Evolutionary conservation across 352 stramenopile species (phyloP).

Genomic region (Phytophthora lateralis): DNA sequence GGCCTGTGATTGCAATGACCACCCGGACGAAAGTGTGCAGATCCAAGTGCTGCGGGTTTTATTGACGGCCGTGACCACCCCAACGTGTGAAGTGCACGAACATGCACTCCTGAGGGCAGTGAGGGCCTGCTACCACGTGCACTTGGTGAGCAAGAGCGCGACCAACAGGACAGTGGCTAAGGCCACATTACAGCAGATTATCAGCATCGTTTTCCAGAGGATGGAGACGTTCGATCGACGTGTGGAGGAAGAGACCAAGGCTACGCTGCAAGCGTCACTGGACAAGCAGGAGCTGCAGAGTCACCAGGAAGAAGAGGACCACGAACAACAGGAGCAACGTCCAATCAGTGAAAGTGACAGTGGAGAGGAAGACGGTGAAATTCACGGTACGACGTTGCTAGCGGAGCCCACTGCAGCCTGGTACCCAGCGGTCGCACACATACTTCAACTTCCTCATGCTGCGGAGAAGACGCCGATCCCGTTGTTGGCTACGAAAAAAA

Average conservation of each 20-base stretch:
- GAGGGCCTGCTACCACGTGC: slow-evolving; percentile 96
- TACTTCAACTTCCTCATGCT: slow-evolving; percentile 33
- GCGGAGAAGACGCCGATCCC: slow-evolving; percentile 1
- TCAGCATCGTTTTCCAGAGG: slow-evolving; percentile 95
- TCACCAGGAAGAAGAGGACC: slow-evolving; percentile 19
- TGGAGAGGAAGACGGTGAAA: slow-evolving; percentile 19
- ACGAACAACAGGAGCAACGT: slow-evolving; percentile 1
- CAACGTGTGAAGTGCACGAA: slow-evolving; percentile 91
- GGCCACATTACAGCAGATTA: slow-evolving; percentile 97
- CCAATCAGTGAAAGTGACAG: slow-evolving; percentile 26
- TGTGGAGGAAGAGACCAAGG: slow-evolving; percentile 72
- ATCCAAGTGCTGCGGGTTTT: slow-evolving; percentile 94
- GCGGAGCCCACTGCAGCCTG: slow-evolving; percentile 26
- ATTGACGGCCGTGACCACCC: slow-evolving; percentile 90
- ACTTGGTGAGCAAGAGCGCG: slow-evolving; percentile 90
- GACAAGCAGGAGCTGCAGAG: slow-evolving; percentile 39
- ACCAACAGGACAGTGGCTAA: slow-evolving; percentile 98
- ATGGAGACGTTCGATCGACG: slow-evolving; percentile 94
- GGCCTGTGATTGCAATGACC: slow-evolving; percentile 91
- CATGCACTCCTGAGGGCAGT: slow-evolving; percentile 95
- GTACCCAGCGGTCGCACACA: slow-evolving; percentile 55
- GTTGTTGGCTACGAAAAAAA: slow-evolving; percentile 6
- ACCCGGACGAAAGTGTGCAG: slow-evolving; percentile 91
- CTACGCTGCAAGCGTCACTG: slow-evolving; percentile 57
- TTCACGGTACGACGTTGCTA: slow-evolving; percentile 8